These are phyloP conservation scores for Starmerella floricola DNA, from an alignment of 805 yeast genomes.

Conservation along the genomic window DNA sequence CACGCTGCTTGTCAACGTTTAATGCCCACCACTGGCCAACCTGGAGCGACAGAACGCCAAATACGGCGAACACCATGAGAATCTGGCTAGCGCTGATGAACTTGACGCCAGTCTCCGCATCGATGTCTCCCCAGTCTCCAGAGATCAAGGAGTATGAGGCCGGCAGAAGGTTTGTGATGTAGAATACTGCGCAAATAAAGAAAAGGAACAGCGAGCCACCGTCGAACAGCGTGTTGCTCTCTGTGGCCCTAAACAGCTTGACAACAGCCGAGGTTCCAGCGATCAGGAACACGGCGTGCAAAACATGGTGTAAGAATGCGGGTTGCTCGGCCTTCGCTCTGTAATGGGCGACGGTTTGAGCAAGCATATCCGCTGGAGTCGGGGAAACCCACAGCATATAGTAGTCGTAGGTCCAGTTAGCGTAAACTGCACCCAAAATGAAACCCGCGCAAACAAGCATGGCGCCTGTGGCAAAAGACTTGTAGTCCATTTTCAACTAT, in stretches of 20 bases:
- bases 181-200: constrained; percentile 63
- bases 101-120: constrained; percentile 69
- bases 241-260: constrained; percentile 77
- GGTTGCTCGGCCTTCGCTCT: constrained; percentile 61
- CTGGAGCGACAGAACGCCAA: constrained; percentile 77
- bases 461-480: constrained; percentile 24
- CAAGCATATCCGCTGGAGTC: constrained; percentile 43
- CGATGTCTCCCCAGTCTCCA: constrained; percentile 91
- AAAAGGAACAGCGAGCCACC: constrained; percentile 71
- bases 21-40: constrained; percentile 76
- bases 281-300: constrained; percentile 48
- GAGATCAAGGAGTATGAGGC: constrained; percentile 59
- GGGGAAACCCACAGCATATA: constrained; percentile 54
- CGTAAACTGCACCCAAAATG: constrained; percentile 63
- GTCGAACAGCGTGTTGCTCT: constrained; percentile 76
- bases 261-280: constrained; percentile 64
- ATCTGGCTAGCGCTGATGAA: constrained; percentile 84
- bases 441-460: constrained; percentile 46
- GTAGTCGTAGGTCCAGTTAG: constrained; percentile 74
- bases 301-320: constrained; percentile 40
- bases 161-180: constrained; percentile 71
- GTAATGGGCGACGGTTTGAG: constrained; percentile 59
- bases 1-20: constrained; percentile 15
- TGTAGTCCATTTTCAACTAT: constrained; percentile 23
- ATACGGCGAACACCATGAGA: constrained; percentile 54